Conservation (phyloP, 257 asterid genomes). For the Petunia secreta region DNA sequence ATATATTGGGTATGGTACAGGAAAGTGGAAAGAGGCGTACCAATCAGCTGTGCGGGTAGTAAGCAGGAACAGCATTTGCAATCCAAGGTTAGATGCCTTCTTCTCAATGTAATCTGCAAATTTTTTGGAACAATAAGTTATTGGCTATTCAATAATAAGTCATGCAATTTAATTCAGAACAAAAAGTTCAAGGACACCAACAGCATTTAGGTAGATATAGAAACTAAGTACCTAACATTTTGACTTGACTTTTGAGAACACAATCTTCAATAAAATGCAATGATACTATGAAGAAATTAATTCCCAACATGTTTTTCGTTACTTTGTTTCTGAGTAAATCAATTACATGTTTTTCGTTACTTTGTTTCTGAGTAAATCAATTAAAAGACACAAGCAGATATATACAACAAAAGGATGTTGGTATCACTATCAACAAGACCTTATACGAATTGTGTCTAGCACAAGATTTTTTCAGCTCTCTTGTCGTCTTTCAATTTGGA, state of each 20-base stretch:
- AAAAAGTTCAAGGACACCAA: conserved; percentile 7
- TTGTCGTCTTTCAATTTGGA: not conserved
- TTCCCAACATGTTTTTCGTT: not conserved
- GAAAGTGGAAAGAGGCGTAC: conserved; percentile 45
- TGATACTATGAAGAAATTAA: not conserved
- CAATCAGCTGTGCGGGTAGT: conserved; percentile 97
- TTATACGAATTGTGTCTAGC: not conserved
- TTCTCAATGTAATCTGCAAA: conserved; percentile 86
- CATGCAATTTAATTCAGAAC: not conserved
- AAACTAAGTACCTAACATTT: not conserved
- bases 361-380: not conserved
- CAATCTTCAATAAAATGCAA: not conserved
- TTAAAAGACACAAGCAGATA: not conserved
- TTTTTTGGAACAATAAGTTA: conserved; percentile 3
- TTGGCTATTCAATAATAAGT: not conserved
- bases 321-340: not conserved
- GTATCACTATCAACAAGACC: not conserved
- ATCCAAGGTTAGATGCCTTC: conserved; percentile 82
- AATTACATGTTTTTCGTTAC: not conserved
- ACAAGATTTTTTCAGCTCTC: not conserved
- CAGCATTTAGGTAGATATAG: not conserved
- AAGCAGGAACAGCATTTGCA: conserved; percentile 74
- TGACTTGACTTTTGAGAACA: not conserved
- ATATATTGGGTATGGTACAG: conserved; percentile 20
- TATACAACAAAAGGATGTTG: not conserved